A percentile compares a stretch with the other conserved stretches of the same genome.
phyloP scores from a whole-genome alignment of 2,329 filamentous ascomycete species.

The Aspergillus ochraceoroseus region DNA sequence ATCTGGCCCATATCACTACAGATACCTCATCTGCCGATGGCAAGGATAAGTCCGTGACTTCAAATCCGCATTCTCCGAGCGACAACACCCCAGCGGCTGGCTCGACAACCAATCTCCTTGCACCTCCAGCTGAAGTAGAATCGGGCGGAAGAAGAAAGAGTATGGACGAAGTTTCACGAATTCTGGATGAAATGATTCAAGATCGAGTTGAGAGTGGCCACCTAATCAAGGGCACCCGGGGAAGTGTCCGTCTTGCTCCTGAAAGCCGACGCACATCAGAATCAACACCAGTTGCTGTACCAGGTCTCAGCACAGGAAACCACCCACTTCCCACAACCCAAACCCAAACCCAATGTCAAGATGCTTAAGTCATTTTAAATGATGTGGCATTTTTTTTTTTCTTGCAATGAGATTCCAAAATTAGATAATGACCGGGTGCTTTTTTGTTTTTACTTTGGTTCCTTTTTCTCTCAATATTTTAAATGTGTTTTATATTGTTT shows the following conservation, averaged over 20 bases:
- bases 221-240: slow-evolving; percentile 60
- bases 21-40: slow-evolving; percentile 34
- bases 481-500: slow-evolving; percentile 17
- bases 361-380: not conserved
- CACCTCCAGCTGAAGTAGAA: slow-evolving; percentile 29
- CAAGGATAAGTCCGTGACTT: slow-evolving; percentile 28
- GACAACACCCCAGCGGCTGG: slow-evolving; percentile 25
- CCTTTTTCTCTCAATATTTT: slow-evolving; percentile 21
- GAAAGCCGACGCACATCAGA: slow-evolving; percentile 37
- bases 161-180: slow-evolving; percentile 86
- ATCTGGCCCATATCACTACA: slow-evolving; percentile 62
- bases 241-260: slow-evolving; percentile 59
- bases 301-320: slow-evolving; percentile 26
- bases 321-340: slow-evolving; percentile 19
- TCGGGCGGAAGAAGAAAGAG: slow-evolving; percentile 54
- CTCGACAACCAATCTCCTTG: slow-evolving; percentile 30
- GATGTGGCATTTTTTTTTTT: not conserved
- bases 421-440: slow-evolving; percentile 6
- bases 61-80: slow-evolving; percentile 26
- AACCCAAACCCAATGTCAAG: too few species aligned
- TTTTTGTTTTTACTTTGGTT: slow-evolving; percentile 8
- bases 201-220: slow-evolving; percentile 75
- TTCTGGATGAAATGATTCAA: slow-evolving; percentile 95
- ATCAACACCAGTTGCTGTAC: slow-evolving; percentile 24
- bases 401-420: slow-evolving; percentile 11